Evolutionary conservation across 768 basidiomycete species (phyloP).

Genomic region (Tylopilus rubrobrunneus): DNA sequence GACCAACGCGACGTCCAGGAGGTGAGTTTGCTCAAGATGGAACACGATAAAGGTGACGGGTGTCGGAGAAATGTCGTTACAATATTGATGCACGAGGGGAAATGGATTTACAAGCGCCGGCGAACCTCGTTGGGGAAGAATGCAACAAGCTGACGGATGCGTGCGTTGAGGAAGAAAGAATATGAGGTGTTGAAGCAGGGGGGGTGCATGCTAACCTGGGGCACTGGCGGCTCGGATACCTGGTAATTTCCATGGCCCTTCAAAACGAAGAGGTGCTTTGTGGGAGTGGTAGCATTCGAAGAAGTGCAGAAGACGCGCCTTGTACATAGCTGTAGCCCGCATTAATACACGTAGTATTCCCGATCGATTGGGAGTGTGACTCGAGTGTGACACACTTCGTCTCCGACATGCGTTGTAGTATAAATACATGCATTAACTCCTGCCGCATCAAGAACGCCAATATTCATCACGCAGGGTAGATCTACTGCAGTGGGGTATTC

Average conservation of each 20-base stretch:
- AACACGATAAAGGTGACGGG: constrained; percentile 59
- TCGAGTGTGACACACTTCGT: background rate
- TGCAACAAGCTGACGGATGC: constrained; percentile 27
- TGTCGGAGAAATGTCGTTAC: constrained; percentile 39
- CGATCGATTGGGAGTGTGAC: background rate
- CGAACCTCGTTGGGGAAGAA: constrained; percentile 8
- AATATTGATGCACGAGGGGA: constrained; percentile 57
- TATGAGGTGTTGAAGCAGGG: constrained; percentile 46
- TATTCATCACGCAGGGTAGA: constrained; percentile 7
- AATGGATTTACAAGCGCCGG: constrained; percentile 39
- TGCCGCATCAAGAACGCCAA: constrained; percentile 1
- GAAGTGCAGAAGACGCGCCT: constrained; percentile 50
- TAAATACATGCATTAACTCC: constrained; percentile 12
- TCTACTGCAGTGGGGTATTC: constrained; percentile 12
- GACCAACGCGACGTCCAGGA: constrained; percentile 40
- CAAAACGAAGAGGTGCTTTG: constrained; percentile 67
- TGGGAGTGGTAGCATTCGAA: constrained; percentile 48
- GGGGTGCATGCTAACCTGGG: constrained; percentile 45
- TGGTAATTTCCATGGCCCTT: constrained; percentile 73
- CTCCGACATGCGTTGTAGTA: constrained; percentile 11
- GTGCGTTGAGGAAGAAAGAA: background rate
- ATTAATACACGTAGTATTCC: background rate
- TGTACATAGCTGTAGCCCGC: constrained; percentile 7
- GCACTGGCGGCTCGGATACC: constrained; percentile 51
- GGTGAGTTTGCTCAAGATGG: constrained; percentile 63